Base-by-base conservation (phyloP, 2,329 filamentous ascomycete species). In the Xylariomycetidae sp. region DNA sequence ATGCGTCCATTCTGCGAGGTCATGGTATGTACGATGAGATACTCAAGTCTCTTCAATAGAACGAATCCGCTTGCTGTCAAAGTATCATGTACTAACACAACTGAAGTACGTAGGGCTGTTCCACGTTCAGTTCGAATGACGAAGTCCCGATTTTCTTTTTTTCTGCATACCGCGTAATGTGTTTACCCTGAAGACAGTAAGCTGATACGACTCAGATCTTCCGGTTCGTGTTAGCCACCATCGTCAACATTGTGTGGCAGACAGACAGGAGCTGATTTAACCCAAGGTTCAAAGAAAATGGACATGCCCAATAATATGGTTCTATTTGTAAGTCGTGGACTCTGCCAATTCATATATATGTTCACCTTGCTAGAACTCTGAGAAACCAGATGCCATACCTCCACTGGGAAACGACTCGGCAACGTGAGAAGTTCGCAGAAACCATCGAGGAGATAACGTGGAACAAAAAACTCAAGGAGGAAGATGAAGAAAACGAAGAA, bases 331-430 rank as follows among this genome's bases (percentile, higher is more conserved):
- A 23, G 20, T 23, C 20, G n/a, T 8, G 8, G n/a, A 8, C 20
- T n/a, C 8, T 23, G 8, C 20, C 8, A n/a, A 23, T n/a, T 8
- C 8, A n/a, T 8, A 23, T 23, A 23, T 8, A 8, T 8, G 8
- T 8, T 23, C n/a, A 23, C 20, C n/a, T 23, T 8, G 8, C n/a
- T 32, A 25, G 10, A 28, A 13, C 28, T 25, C 28, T 27, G 18
- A 30, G 40, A 48, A 44, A 42, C 36, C 33, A 42, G 31, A 36
- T 36, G 10, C 39, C 32, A 22, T 45, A 27, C 22, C 38, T 43
- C 13, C 33, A 43, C 18, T 43, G 41, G 41, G 41, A 43, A 29
- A 34, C 33, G 19, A 33, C 32, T 15, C 30, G 33, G 30, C 34
- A 41, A 17, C n/a, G 30, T 9, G 26, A 25, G n/a, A 23, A 29